Evolutionary conservation across 2,329 filamentous ascomycete genomes (phyloP).

Genomic region (Tolypocladium ovalisporum): DNA sequence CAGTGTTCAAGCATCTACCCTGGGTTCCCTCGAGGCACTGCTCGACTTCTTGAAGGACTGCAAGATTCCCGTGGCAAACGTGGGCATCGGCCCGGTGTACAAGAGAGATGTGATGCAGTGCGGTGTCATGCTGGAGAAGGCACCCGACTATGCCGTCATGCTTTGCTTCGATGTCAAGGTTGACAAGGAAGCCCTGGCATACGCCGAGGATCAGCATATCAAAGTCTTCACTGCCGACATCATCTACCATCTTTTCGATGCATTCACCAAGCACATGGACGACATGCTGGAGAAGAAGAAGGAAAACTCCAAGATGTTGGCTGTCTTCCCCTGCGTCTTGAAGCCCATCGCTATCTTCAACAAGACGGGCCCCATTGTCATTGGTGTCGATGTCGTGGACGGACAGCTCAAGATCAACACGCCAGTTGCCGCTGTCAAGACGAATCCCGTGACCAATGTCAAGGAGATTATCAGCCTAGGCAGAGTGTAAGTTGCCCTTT

Average conservation of each 20-base stretch:
- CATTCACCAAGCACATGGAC: conserved; percentile 92
- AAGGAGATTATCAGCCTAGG: conserved; percentile 82
- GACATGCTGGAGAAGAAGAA: conserved; percentile 82
- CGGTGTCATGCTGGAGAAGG: conserved; percentile 93
- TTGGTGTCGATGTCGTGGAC: conserved; percentile 92
- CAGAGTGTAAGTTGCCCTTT: conserved; percentile 70
- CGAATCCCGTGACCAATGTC: conserved; percentile 62
- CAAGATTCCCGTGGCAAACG: conserved; percentile 96
- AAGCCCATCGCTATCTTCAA: conserved; percentile 91
- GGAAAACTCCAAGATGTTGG: conserved; percentile 89
- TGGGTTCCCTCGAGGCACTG: conserved; percentile 90
- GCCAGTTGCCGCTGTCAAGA: conserved; percentile 78
- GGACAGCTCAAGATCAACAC: conserved; percentile 80
- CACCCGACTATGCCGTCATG: conserved; percentile 95
- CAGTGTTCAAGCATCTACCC: conserved; percentile 91
- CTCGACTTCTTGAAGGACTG: conserved; percentile 91
- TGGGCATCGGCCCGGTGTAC: conserved; percentile 94
- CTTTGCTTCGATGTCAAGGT: conserved; percentile 99
- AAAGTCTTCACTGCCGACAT: conserved; percentile 99
- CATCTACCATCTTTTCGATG: conserved; percentile 96
- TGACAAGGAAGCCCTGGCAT: conserved; percentile 85
- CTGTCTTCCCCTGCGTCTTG: conserved; percentile 93
- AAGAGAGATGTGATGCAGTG: conserved; percentile 96
- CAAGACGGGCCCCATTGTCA: conserved; percentile 90
- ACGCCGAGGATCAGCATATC: conserved; percentile 88